These are phyloP conservation scores for Lichina pygmaea DNA, from an alignment of 495 filamentous ascomycete species.

Conservation along the genomic window DNA sequence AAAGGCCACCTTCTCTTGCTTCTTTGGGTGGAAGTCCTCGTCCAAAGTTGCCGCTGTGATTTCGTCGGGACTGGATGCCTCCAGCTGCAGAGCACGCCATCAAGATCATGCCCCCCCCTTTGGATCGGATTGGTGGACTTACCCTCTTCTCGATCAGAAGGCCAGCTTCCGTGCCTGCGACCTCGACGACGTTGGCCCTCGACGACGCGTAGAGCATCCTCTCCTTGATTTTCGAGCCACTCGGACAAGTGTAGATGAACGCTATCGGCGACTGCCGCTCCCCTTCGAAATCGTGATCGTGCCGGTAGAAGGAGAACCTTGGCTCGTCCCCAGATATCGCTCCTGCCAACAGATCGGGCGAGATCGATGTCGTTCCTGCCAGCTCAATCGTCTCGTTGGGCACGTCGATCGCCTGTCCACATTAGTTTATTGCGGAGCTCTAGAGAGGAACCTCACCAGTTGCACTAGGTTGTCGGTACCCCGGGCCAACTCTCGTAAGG, in stretches of 20 bases:
- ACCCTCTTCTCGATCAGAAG: constrained; percentile 53
- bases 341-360: constrained; percentile 12
- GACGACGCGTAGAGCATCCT: constrained; percentile 86
- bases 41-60: constrained; percentile 42
- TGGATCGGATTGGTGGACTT: constrained; percentile 16
- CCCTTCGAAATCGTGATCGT: constrained; percentile 23
- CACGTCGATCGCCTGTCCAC: constrained; percentile 39
- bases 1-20: constrained; percentile 46
- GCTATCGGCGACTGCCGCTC: constrained; percentile 36
- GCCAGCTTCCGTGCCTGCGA: constrained; percentile 42
- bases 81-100: constrained; percentile 19
- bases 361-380: constrained; percentile 11
- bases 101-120: constrained; percentile 9
- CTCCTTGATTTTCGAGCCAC: constrained; percentile 56
- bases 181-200: constrained; percentile 37
- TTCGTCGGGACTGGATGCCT: constrained; percentile 47
- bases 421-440: background rate
- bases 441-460: constrained; percentile 28
- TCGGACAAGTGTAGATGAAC: constrained; percentile 88
- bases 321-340: constrained; percentile 62
- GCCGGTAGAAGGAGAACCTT: constrained; percentile 75
- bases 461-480: constrained; percentile 40
- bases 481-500: constrained; percentile 29
- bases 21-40: constrained; percentile 50
- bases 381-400: constrained; percentile 56